Base-by-base conservation (phyloP, 163 green algal species). In the Chlamydomonas reinhardtii region DNA sequence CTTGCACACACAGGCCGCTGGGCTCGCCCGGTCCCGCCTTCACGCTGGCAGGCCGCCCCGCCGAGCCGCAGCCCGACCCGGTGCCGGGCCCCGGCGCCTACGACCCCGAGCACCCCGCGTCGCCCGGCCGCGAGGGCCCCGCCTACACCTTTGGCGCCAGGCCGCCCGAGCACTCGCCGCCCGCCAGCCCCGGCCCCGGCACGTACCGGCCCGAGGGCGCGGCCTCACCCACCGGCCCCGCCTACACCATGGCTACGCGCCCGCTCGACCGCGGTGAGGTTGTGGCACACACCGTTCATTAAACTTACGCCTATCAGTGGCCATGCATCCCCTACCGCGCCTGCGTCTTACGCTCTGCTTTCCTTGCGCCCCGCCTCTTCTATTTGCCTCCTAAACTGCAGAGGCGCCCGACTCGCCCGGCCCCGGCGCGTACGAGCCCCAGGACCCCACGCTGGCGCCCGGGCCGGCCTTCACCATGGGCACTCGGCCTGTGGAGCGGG, bases 381-480 rank as follows among this genome's bases (percentile, higher is more conserved):
- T 48, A 17, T 56, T 14, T 14, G 11, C 48, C 71, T 35, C 34
- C 11, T 62, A 12, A 76, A 61, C 15, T 9, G 52, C 82, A 87
- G 82, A 82, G 16, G 31, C 37, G 15, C 76, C 82, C 35, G 87
- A 88, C 31, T 89, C 82, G 9, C 87, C 87, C 1, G 87, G 87
- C 64, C 87, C 87, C 6, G 82, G 71, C 27, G 87, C 76, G 62
- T n/a, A 78, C 73, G 48, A 27, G 56, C 70, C 37, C 24, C 25
- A 12, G 22, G 39, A 32, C 14, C 35, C 34, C 24, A 1, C 37
- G 31, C 12, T 8, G 15, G n/a, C 76, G 14, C 25, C 37, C 25
- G 86, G 69, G 15, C 86, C 86, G 35, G 78, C 86, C 62, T 90
- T 87, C 79, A 82, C 79, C 54, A 83, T 90, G 35, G 25, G n/a